Percentiles rank a stretch among this genome's conserved stretches.
phyloP scores from a whole-genome alignment of 345 rosid genomes.

The Passiflora organensis region DNA sequence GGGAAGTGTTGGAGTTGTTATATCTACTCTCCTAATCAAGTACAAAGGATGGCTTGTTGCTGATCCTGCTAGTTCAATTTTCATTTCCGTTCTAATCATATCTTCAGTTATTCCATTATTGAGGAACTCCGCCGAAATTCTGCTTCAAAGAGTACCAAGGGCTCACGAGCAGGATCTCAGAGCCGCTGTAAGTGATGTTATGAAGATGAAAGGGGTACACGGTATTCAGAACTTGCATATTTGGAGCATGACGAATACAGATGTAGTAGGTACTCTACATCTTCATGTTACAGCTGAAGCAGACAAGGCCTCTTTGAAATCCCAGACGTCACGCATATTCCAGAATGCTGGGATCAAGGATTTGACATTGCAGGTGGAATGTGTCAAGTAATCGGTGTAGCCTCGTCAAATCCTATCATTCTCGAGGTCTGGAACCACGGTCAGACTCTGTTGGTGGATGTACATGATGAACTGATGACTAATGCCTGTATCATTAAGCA shows the following conservation, averaged over 20 bases:
- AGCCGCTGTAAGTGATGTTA: conserved; percentile 46
- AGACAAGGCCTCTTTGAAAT: conserved; percentile 51
- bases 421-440: too few relatives aligned
- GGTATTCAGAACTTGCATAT: conserved; percentile 70
- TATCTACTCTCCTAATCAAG: conserved; percentile 87
- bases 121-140: conserved; percentile 82
- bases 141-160: conserved; percentile 85
- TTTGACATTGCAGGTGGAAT: conserved; percentile 75
- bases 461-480: too few relatives aligned
- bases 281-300: conserved; percentile 60
- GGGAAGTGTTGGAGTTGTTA: conserved; percentile 96
- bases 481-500: too few relatives aligned
- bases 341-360: conserved; percentile 79
- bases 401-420: neutral
- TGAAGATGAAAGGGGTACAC: conserved; percentile 49
- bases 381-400: conserved; percentile 24
- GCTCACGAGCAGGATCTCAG: conserved; percentile 55
- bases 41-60: conserved; percentile 99
- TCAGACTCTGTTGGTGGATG: too few relatives aligned
- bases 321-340: conserved; percentile 50
- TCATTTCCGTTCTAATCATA: conserved; percentile 73
- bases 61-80: conserved; percentile 95
- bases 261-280: conserved; percentile 75
- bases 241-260: conserved; percentile 86
- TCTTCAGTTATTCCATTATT: conserved; percentile 89